Percentiles rank a stretch among this genome's conserved stretches.
Evolutionary conservation across 2,329 filamentous ascomycete species (phyloP).

Genomic region (Microdochium paspali): DNA sequence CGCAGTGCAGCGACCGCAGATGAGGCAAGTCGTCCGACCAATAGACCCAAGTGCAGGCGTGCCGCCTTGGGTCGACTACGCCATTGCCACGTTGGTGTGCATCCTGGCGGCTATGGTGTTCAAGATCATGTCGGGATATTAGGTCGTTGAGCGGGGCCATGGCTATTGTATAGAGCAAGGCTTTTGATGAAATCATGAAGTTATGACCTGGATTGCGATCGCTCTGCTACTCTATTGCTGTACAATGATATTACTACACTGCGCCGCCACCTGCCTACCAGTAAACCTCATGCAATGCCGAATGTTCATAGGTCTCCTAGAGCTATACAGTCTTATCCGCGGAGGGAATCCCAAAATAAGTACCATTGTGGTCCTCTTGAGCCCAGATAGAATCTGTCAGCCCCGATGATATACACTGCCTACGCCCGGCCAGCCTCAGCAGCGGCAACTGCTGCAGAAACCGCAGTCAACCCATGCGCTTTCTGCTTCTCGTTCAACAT

Average conservation of each 20-base stretch:
- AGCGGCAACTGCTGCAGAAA: background rate
- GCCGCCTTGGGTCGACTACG: conserved; percentile 69
- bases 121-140: conserved; percentile 34
- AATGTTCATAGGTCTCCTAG: too few species aligned
- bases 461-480: background rate
- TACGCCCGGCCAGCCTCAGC: too few species aligned
- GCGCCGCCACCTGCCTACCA: too few species aligned
- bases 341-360: too few species aligned
- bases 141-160: conserved; percentile 3
- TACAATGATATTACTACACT: too few species aligned
- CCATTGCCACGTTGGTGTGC: conserved; percentile 64
- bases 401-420: too few species aligned
- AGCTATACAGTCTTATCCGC: too few species aligned
- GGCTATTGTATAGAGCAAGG: background rate
- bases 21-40: conserved; percentile 11
- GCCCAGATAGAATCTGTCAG: too few species aligned
- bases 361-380: too few species aligned
- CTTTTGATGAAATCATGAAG: background rate
- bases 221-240: background rate
- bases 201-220: background rate
- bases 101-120: conserved; percentile 62
- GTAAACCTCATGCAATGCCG: too few species aligned
- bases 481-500: conserved; percentile 11
- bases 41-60: conserved; percentile 38
- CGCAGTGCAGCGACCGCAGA: conserved; percentile 12